phyloP scores from a whole-genome alignment of 2,329 filamentous ascomycete genomes.

The Setomelanomma holmii region DNA sequence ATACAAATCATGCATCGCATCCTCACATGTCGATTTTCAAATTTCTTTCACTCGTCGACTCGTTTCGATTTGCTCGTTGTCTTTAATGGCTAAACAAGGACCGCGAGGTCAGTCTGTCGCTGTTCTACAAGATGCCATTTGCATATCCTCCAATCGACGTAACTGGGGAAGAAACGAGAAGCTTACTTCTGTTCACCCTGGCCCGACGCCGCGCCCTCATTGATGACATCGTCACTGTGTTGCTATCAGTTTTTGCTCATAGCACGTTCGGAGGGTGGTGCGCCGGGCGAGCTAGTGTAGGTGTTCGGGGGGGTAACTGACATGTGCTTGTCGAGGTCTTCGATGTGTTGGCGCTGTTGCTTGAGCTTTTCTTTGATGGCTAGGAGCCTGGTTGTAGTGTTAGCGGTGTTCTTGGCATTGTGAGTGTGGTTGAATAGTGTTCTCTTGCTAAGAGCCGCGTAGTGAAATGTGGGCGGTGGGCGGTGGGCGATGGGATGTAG shows the following conservation, averaged over 20 bases:
- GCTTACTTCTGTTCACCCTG: conserved; percentile 66
- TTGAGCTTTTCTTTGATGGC: conserved; percentile 73
- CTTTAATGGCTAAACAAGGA: conserved; percentile 19
- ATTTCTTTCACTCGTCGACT: background rate
- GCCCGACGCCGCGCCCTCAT: conserved; percentile 66
- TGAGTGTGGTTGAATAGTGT: background rate
- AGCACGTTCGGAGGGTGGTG: background rate
- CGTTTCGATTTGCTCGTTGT: background rate
- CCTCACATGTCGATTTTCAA: background rate
- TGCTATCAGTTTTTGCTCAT: background rate
- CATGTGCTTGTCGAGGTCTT: conserved; percentile 88
- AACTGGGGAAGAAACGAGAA: conserved; percentile 15
- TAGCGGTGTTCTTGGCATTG: conserved; percentile 8
- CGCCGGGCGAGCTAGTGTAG: conserved; percentile 19
- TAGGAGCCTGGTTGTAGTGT: conserved; percentile 61
- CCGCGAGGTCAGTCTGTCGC: conserved; percentile 22
- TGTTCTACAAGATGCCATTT: conserved; percentile 6
- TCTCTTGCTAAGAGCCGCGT: background rate
- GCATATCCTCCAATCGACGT: conserved; percentile 11
- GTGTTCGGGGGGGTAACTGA: conserved; percentile 54
- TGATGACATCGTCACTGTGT: conserved; percentile 77
- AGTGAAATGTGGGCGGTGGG: background rate
- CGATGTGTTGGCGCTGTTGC: conserved; percentile 82
- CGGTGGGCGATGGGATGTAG: conserved; percentile 1
- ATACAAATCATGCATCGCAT: background rate